Conservation (phyloP, 2,329 filamentous ascomycete genomes). For the Penicillium psychrosexuale region DNA sequence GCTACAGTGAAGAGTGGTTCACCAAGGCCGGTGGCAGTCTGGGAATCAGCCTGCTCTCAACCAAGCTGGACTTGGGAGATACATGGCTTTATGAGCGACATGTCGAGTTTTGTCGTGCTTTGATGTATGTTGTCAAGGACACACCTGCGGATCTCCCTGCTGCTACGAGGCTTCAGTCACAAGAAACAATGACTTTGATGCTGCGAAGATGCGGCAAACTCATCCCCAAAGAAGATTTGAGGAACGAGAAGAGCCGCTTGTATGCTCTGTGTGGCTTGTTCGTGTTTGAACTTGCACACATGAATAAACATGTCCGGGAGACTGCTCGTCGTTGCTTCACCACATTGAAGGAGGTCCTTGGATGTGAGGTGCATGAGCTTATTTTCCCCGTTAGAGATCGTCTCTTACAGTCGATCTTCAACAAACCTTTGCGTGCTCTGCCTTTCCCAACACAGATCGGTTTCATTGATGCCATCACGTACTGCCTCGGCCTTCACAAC, state of each 20-base stretch:
- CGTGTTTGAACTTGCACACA: conserved; percentile 84
- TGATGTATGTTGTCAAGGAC: conserved; percentile 97
- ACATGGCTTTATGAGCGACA: conserved; percentile 79
- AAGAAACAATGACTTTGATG: conserved; percentile 76
- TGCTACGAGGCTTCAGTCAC: conserved; percentile 77
- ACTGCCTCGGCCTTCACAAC: conserved; percentile 83
- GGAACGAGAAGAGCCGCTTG: conserved; percentile 64
- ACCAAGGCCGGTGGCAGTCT: conserved; percentile 89
- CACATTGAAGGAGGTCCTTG: conserved; percentile 74
- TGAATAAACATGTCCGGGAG: conserved; percentile 91
- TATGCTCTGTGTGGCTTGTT: conserved; percentile 78
- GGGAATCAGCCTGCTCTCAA: conserved; percentile 84
- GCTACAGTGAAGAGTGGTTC: conserved; percentile 98
- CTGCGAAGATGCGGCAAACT: conserved; percentile 75
- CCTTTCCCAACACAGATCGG: conserved; percentile 96
- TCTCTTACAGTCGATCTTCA: conserved; percentile 86
- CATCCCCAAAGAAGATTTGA: conserved; percentile 74
- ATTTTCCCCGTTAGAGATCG: conserved; percentile 87
- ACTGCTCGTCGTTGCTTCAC: conserved; percentile 78
- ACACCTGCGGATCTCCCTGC: conserved; percentile 93
- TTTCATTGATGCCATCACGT: conserved; percentile 96
- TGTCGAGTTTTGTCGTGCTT: conserved; percentile 80
- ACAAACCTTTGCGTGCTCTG: conserved; percentile 86
- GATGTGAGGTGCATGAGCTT: conserved; percentile 79
- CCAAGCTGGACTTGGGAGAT: conserved; percentile 79